Evolutionary conservation across 2,329 filamentous ascomycete genomes (phyloP), one percentile per base, ranked within the genome.

Genomic region (Gnomoniopsis sp.): DNA sequence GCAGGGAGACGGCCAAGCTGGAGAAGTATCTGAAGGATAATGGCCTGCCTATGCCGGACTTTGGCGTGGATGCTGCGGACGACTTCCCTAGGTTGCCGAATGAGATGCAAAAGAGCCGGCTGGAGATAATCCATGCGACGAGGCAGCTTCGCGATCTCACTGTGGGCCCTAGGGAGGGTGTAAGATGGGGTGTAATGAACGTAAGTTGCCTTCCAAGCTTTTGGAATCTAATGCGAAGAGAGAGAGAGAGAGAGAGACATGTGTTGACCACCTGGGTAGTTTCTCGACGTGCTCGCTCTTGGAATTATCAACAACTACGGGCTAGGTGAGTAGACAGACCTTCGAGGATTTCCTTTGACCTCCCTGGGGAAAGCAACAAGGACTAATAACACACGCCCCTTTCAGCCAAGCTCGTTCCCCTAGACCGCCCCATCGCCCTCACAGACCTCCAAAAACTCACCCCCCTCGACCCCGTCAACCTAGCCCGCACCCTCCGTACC

Each of bases 161-260:
- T 17, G 74, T 77, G 22, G 81, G 81, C 0, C 80, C 81, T 0
- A 71, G 74, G 38, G 80, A 84, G 64, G 72, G 69, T n/a, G 65
- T 84, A 8, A 71, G 81, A 68, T 84, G 79, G 78, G 74, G 76
- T 53, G 72, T 78, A 55, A 83, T 78, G 80, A 77, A 75, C 65
- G 80, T 81, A 65, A 68, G 78, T 71, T 2, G 38, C 11, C n/a
- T n/a, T 44, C 19, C 2, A 19, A 2, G 2, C 3, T n/a, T 15
- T 33, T 15, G 19, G 36, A 1, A 1, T 2, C n/a, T 6, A 8
- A 14, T n/a, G 19, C 19, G 17, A 15, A 15, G 38, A 15, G 12
- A 15, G 38, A n/a, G 12, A n/a, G n/a, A 41, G 38, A 41, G 34
- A 49, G n/a, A 11, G 26, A n/a, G 3, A 46, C 17, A 41, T 49